Percentiles rank a stretch among this genome's conserved stretches.
Evolutionary conservation across 768 basidiomycete genomes (phyloP).

Genomic region (Russula sp.): DNA sequence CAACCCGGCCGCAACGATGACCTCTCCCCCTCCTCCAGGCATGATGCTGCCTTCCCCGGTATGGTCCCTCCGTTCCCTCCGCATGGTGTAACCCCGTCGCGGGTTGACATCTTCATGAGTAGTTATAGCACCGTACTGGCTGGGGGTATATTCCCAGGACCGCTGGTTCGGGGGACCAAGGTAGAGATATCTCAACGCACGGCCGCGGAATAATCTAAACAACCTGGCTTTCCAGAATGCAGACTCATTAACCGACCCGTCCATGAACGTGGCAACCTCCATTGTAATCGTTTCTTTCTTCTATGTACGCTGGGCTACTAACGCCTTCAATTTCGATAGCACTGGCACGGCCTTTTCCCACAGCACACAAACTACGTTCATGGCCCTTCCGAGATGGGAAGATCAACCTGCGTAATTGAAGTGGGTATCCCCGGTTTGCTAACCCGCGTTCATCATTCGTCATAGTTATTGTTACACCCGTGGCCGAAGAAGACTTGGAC

Average conservation of each 20-base stretch:
- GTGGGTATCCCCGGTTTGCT: constrained; percentile 27
- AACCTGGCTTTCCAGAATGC: constrained; percentile 28
- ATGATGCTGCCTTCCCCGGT: too few species aligned
- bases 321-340: constrained; percentile 31
- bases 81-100: too few species aligned
- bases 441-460: background rate
- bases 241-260: constrained; percentile 38
- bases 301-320: background rate
- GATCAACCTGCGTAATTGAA: constrained; percentile 65
- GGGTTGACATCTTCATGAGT: background rate
- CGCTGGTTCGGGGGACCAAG: constrained; percentile 39
- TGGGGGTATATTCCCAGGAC: constrained; percentile 44
- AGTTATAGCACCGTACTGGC: constrained; percentile 38
- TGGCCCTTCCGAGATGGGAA: constrained; percentile 57
- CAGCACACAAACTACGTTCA: constrained; percentile 40
- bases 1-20: too few species aligned
- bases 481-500: constrained; percentile 93
- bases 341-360: constrained; percentile 52
- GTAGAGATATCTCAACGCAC: background rate
- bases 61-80: too few species aligned
- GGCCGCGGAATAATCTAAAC: constrained; percentile 26
- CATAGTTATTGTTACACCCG: constrained; percentile 73
- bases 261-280: constrained; percentile 46
- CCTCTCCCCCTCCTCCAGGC: too few species aligned
- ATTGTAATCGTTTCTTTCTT: constrained; percentile 33